Conservation (phyloP, 1,284 basidiomycete species). For the Melampsora larici-populina region DNA sequence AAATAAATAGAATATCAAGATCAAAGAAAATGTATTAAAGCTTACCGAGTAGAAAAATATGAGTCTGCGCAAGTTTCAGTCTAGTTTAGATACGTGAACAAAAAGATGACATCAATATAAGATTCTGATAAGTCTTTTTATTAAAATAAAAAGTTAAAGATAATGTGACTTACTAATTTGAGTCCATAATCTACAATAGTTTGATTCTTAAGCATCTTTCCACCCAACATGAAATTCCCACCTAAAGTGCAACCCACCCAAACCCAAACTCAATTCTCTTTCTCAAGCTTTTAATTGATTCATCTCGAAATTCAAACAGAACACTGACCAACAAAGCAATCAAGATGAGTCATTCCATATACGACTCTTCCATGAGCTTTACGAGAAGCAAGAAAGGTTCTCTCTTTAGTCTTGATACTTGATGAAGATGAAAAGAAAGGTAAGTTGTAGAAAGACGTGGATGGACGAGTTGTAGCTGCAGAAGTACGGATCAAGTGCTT, state of each 20-base stretch:
- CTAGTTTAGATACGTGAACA: background rate
- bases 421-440: background rate
- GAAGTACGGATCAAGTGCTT: conserved; percentile 46
- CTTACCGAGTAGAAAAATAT: background rate
- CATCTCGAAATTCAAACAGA: background rate
- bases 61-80: conserved; percentile 15
- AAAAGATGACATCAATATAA: background rate
- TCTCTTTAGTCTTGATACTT: background rate
- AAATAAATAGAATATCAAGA: no score
- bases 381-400: conserved; percentile 47
- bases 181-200: conserved; percentile 48
- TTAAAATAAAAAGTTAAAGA: background rate
- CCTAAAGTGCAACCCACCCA: background rate
- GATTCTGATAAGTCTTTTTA: background rate
- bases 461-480: conserved; percentile 26
- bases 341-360: conserved; percentile 48
- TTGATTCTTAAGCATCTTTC: conserved; percentile 45
- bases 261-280: background rate
- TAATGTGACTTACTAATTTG: conserved; percentile 43
- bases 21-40: no score
- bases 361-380: conserved; percentile 45
- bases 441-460: conserved; percentile 42
- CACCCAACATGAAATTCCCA: conserved; percentile 49
- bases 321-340: conserved; percentile 47
- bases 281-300: background rate